Percentiles rank a stretch among this genome's conserved stretches.
These are phyloP conservation scores for Gentiana macrophylla DNA, from an alignment of 257 asterid species.

Conservation along the genomic window DNA sequence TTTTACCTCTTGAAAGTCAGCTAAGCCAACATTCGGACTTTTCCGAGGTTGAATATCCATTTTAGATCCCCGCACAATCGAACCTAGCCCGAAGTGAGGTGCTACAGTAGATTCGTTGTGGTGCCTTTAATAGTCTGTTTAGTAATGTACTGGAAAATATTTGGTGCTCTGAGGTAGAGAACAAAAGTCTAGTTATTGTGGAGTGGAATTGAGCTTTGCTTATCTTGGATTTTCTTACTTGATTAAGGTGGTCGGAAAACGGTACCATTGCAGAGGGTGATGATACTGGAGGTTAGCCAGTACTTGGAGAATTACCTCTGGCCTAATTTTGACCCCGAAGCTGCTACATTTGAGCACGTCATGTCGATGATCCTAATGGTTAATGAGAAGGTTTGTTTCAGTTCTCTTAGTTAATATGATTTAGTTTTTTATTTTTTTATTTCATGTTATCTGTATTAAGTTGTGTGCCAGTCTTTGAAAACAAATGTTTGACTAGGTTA, in stretches of 20 bases:
- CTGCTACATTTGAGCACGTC: conserved; percentile 86
- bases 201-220: not conserved
- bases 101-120: too few species aligned
- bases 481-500: too few species aligned
- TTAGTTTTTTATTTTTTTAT: not conserved
- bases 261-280: conserved; percentile 92
- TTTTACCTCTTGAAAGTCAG: too few species aligned
- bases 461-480: too few species aligned
- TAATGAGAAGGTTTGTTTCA: conserved; percentile 77
- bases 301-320: conserved; percentile 92
- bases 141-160: too few species aligned
- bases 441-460: not conserved
- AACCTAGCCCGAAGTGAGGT: too few species aligned
- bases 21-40: too few species aligned
- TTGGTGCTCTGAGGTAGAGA: not conserved
- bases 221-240: conserved; percentile 2
- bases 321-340: conserved; percentile 87
- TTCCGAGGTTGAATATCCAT: too few species aligned
- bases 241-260: conserved; percentile 72
- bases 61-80: too few species aligned
- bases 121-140: too few species aligned
- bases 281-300: conserved; percentile 97
- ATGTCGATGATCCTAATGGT: conserved; percentile 98
- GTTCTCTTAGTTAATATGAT: not conserved
- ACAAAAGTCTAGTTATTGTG: not conserved